These are phyloP conservation scores for Coniella vitis DNA, from an alignment of 2,329 filamentous ascomycete species.

Conservation along the genomic window DNA sequence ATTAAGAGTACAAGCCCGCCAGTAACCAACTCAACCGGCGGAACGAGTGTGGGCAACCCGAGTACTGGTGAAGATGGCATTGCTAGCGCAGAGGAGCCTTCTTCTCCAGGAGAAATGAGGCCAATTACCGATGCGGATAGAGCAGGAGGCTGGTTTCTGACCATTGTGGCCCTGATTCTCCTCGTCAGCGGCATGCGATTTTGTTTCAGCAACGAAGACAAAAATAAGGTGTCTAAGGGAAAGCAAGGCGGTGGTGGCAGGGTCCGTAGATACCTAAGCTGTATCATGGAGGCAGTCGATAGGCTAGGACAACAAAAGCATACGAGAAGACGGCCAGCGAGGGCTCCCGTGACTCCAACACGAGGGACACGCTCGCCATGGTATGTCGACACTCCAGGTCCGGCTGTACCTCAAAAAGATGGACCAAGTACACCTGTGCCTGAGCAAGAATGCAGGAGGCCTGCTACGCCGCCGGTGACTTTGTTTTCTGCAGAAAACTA, in stretches of 20 bases:
- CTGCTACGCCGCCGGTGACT: neutral
- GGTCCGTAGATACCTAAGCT: neutral
- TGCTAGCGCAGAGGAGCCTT: conserved; percentile 28
- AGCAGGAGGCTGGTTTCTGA: conserved; percentile 61
- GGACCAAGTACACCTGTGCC: neutral
- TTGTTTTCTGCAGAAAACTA: neutral
- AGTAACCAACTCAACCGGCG: conserved; percentile 46
- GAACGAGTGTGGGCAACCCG: conserved; percentile 42
- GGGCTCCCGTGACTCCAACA: no score
- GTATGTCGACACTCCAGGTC: conserved; percentile 2
- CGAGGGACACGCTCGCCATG: no score
- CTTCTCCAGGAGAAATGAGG: conserved; percentile 22
- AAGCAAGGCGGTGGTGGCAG: conserved; percentile 8
- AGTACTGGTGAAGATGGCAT: conserved; percentile 40
- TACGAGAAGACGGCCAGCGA: no score
- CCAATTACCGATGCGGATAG: conserved; percentile 54
- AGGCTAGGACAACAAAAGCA: no score
- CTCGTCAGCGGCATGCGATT: conserved; percentile 12
- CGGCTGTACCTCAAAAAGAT: neutral
- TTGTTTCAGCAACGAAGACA: conserved; percentile 9
- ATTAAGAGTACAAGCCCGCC: conserved; percentile 38
- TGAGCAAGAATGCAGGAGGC: neutral
- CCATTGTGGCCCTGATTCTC: conserved; percentile 24
- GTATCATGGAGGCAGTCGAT: neutral
- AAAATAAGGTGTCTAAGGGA: neutral